Percentiles rank a stretch among this genome's conserved stretches.
Evolutionary conservation across 208 protist species (phyloP).

Genomic region (Acanthamoeba royreba): DNA sequence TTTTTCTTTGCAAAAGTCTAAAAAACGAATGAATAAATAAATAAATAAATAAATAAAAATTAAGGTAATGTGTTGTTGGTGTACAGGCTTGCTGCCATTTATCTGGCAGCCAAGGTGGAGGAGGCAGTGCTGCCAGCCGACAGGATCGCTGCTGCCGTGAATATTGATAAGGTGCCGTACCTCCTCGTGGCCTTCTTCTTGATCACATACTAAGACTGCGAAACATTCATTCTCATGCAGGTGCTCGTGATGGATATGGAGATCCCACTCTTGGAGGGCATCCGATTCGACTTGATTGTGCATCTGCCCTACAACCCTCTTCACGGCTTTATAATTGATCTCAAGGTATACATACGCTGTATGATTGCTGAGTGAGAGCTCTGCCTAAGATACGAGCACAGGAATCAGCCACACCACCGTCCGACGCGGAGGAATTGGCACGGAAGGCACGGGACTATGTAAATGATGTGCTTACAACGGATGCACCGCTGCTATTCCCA

Average conservation of each 20-base stretch:
- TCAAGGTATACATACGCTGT: not conserved
- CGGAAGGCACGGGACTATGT: not conserved
- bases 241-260: not conserved
- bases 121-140: not conserved
- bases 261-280: not conserved
- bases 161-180: not conserved
- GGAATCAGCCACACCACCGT: not conserved
- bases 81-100: not conserved
- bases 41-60: too few relatives aligned
- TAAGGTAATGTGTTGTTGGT: not conserved
- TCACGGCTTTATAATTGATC: not conserved
- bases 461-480: not conserved
- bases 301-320: not conserved
- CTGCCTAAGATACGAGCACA: not conserved
- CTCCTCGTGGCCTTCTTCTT: not conserved
- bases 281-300: not conserved
- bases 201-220: not conserved
- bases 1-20: too few relatives aligned
- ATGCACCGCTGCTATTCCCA: not conserved
- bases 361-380: not conserved
- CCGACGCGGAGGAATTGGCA: not conserved
- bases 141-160: not conserved
- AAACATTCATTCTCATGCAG: not conserved
- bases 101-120: not conserved
- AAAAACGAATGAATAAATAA: too few relatives aligned